Percentiles rank a stretch among this genome's conserved stretches.
Conservation (phyloP, 768 basidiomycete species). For the Hortiboletus flavorubellus region DNA sequence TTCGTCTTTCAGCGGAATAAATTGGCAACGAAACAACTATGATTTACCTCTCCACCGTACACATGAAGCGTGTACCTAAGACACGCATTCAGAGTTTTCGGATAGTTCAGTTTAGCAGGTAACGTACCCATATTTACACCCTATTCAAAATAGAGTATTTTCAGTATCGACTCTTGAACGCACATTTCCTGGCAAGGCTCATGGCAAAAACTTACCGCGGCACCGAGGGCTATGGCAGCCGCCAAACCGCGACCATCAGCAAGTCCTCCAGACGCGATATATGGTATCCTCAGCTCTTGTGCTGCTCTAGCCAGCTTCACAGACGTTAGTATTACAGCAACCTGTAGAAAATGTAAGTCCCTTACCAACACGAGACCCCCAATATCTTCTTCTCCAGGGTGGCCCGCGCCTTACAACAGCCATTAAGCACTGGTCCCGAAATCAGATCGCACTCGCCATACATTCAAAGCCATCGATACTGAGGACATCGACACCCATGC, state of each 20-base stretch:
- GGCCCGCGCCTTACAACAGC: conserved; percentile 70
- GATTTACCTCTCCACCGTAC: conserved; percentile 73
- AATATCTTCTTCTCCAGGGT: conserved; percentile 94
- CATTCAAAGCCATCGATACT: conserved; percentile 94
- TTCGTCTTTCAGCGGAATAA: not conserved
- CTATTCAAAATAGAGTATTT: conserved; percentile 31
- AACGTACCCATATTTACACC: conserved; percentile 77
- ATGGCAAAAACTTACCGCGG: conserved; percentile 49
- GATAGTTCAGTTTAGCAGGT: not conserved
- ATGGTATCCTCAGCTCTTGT: conserved; percentile 79
- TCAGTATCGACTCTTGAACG: too few species aligned
- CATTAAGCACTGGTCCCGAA: conserved; percentile 6
- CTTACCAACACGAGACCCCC: conserved; percentile 78
- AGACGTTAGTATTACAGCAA: not conserved
- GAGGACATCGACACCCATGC: conserved; percentile 78
- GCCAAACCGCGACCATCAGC: conserved; percentile 84
- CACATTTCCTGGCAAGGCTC: not conserved
- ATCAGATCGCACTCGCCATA: conserved; percentile 30
- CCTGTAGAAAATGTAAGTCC: not conserved
- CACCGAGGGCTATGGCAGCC: conserved; percentile 78
- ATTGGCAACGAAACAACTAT: not conserved
- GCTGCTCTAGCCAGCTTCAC: conserved; percentile 79
- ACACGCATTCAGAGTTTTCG: not conserved
- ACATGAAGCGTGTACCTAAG: conserved; percentile 84
- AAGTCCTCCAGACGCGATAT: conserved; percentile 88